These are phyloP conservation scores for Colletotrichum destructivum DNA, from an alignment of 2,329 filamentous ascomycete species.

Conservation along the genomic window DNA sequence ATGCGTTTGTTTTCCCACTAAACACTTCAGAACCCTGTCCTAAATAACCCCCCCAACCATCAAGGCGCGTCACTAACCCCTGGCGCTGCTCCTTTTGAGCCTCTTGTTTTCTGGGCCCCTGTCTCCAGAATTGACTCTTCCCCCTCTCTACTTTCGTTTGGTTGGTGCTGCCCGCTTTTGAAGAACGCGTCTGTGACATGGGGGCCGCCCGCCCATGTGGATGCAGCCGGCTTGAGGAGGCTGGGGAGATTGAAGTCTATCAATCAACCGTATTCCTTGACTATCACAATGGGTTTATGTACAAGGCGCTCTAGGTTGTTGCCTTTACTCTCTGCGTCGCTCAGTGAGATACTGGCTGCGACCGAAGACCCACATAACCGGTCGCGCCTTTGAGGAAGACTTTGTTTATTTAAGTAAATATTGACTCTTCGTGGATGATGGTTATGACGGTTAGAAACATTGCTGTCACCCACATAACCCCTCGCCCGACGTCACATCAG, in stretches of 20 bases:
- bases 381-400: too few relatives aligned
- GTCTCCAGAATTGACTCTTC: background rate
- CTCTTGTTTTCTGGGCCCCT: conserved; percentile 1
- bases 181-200: background rate
- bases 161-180: conserved; percentile 1
- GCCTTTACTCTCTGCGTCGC: too few relatives aligned
- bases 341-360: too few relatives aligned
- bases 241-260: background rate
- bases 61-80: conserved; percentile 2
- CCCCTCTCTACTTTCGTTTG: background rate
- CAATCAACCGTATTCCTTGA: background rate
- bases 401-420: too few relatives aligned
- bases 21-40: conserved; percentile 3
- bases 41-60: background rate
- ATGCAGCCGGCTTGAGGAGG: background rate
- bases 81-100: background rate
- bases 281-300: background rate
- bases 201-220: background rate
- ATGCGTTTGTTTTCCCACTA: background rate
- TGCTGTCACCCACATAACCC: background rate
- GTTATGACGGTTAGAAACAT: background rate
- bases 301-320: too few relatives aligned
- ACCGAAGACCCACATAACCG: too few relatives aligned
- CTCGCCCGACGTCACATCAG: too few relatives aligned
- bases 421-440: background rate